Evolutionary conservation across 2,329 filamentous ascomycete species (phyloP).

Genomic region (Trichoderma oligosporum): DNA sequence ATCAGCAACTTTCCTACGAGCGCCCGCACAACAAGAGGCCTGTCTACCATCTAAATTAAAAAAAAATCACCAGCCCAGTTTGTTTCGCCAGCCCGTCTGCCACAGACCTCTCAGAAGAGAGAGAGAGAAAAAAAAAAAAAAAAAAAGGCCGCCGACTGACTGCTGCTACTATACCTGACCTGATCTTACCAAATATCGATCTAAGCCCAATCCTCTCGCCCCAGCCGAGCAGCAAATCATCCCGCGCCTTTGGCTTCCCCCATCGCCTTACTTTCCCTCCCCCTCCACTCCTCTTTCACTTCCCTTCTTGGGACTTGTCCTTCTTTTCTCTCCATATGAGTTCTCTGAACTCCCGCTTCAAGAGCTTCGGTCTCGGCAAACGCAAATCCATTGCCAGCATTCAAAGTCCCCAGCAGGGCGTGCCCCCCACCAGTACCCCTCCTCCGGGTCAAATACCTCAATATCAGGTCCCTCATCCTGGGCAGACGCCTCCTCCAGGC

Average conservation of each 20-base stretch:
- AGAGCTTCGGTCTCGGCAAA: slow-evolving; percentile 77
- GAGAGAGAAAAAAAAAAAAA: slow-evolving; percentile 9
- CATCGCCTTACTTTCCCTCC: slow-evolving; percentile 17
- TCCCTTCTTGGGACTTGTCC: slow-evolving; percentile 20
- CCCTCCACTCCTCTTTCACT: slow-evolving; percentile 26
- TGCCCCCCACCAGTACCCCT: slow-evolving; percentile 34
- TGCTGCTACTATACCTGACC: slow-evolving; percentile 3
- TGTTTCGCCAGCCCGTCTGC: background rate
- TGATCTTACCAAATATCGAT: slow-evolving; percentile 5
- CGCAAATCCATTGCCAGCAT: slow-evolving; percentile 66
- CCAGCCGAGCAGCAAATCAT: slow-evolving; percentile 7
- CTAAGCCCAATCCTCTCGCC: slow-evolving; percentile 18
- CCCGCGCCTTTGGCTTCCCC: slow-evolving; percentile 14
- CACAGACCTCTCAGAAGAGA: no score
- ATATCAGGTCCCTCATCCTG: slow-evolving; percentile 39
- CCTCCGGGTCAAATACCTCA: slow-evolving; percentile 50
- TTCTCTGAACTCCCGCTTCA: slow-evolving; percentile 76
- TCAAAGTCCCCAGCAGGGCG: slow-evolving; percentile 45
- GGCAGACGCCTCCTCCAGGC: slow-evolving; percentile 35
- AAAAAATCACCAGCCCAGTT: background rate
- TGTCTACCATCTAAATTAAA: background rate
- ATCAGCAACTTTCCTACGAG: background rate
- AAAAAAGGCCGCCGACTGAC: background rate
- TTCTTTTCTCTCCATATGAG: slow-evolving; percentile 53
- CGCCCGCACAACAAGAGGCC: background rate